Evolutionary conservation across 2,329 filamentous ascomycete genomes (phyloP), one percentile per base, ranked within the genome.

Genomic region (Beauveria varroae): DNA sequence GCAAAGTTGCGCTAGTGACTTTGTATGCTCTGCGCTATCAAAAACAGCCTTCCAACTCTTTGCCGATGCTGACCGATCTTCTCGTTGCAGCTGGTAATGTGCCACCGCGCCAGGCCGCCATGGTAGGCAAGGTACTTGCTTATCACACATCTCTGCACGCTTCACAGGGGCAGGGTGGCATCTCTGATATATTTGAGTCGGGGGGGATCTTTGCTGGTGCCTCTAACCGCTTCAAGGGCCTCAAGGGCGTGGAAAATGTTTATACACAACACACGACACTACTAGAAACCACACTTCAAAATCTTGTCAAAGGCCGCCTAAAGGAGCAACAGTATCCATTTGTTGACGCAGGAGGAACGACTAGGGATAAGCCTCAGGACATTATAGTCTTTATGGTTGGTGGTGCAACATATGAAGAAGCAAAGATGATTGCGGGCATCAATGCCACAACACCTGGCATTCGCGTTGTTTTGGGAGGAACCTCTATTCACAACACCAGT

Each of bases 191-290:
- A 7, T 98, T 99, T 68, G 93, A 98, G 69, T 89, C 91, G 0
- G 85, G 88, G 0, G 93, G 91, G 5, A 93, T 99, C 65, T 96
- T 99, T 74, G 90, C 91, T 0, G 90, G 90, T 14, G 92, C 93
- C 12, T 84, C 91, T 44, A 91, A 88, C 69, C 86, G 93, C 5
- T 92, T 99, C 74, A 96, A 96, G 70, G 95, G 95, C 0, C 81
- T 99, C 16, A 97, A 98, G 71, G 95, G 95, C 1, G 95, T 99
- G 1, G 96, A 99, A 73, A 99, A 99, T 68, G 95, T 99, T 30
- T 99, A 99, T 73, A 99, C 95, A 0, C 96, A 99, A 73, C 95
- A 99, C 73, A 96, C 91, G 6, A 92, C 96, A 0, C 82, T 91
- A 24, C 75, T 99, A 18, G 93, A 97, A 73, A 84, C 84, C 26